A percentile compares a stretch with the other conserved stretches of the same genome.
These are phyloP conservation scores for Xylaria flabelliformis DNA, from an alignment of 495 filamentous ascomycete species.

Conservation along the genomic window DNA sequence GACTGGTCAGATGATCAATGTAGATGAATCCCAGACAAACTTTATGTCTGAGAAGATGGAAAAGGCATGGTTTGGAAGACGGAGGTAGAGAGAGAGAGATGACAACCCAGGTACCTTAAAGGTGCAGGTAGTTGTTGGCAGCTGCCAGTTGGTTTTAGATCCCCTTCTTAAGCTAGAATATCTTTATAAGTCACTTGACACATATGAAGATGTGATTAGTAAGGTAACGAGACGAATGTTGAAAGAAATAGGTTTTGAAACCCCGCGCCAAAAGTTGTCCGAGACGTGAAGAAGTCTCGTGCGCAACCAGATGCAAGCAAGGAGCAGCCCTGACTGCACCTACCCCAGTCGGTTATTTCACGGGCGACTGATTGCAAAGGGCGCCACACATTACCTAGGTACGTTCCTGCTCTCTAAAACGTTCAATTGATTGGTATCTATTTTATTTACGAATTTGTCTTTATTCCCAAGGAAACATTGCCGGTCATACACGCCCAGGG, in stretches of 20 bases:
- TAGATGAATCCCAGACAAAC: background rate
- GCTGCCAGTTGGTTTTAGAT: background rate
- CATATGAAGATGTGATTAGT: background rate
- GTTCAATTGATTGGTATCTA: background rate
- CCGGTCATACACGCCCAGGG: background rate
- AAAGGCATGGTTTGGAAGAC: background rate
- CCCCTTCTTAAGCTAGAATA: background rate
- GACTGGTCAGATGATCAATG: background rate
- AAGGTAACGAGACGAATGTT: background rate
- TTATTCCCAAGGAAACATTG: background rate
- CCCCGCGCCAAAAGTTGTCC: background rate
- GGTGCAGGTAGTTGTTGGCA: background rate
- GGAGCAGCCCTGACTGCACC: background rate
- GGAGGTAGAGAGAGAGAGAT: background rate
- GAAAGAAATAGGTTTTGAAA: background rate
- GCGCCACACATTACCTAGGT: background rate
- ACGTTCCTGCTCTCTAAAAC: background rate
- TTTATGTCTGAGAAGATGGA: background rate
- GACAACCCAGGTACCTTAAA: background rate
- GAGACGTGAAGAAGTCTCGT: background rate
- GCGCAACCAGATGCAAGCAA: background rate
- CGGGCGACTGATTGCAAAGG: background rate
- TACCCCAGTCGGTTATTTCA: background rate
- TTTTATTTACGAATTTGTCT: background rate
- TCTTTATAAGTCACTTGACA: background rate